Evolutionary conservation across 345 rosid genomes (phyloP), one percentile per base, ranked within the genome.

Genomic region (Eucalyptus erythrocorys): DNA sequence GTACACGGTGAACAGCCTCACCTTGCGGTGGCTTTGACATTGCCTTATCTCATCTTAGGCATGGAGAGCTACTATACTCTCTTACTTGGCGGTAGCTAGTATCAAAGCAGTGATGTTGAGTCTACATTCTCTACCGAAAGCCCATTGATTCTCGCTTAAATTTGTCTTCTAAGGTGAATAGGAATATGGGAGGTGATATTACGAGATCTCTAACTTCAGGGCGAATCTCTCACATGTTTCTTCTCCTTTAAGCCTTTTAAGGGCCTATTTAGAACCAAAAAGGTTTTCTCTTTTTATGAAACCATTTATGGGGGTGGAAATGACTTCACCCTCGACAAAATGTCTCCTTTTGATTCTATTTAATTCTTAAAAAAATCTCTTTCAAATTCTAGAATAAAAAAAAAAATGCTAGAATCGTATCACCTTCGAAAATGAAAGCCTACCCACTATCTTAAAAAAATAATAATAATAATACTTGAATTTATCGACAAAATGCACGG

Each of bases 211-310:
- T 3, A 21, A 51, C 4, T 51, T 51, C 0, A 51, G 2, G 5
- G 0, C 0, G 0, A 1, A 51, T 51, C 10, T 51, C 26, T 0
- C 26, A 51, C 5, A 0, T 21, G 0, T 51, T 51, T 51, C 10
- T 51, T 51, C 0, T 51, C 57, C 26, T 51, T 51, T 19, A 4
- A 51, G 10, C 10, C 26, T 51, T 51, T 51, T 51, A 51, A 51
- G 2, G 1, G 5, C 2, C 2, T 3, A 0, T 10, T 51, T 51
- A 4, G 57, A 1, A 19, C 57, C 26, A 2, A 24, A 24, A 24
- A 24, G 13, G 6, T 22, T 22, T 55, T 55, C 6, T 55, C 61
- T 55, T 55, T 55, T 55, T 55, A 24, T 4, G 61, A 55, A 55
- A 10, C 1, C 30, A 55, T 55, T 55, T 55, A 55, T 10, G 30